Evolutionary conservation across 257 asterid genomes (phyloP), one percentile per base, ranked within the genome.

Genomic region (Thymus mandschuricus): DNA sequence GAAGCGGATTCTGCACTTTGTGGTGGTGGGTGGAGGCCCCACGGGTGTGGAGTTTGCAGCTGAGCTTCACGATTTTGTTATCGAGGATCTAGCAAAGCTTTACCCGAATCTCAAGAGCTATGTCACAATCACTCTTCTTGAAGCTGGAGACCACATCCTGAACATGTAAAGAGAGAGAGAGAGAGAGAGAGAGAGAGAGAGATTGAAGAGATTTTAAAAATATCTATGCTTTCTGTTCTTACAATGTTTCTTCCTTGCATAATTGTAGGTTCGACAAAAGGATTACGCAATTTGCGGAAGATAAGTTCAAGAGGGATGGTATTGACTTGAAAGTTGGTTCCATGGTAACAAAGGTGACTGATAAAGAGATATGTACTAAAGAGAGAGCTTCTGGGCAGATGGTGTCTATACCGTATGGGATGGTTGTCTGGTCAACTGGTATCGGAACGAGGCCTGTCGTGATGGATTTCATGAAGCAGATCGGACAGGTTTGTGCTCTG

Each of bases 401-500:
- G 5, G 81, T 79, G 40, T 60, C 81, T 29, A 86, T 86, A 60
- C 97, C 98, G 0, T 94, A 85, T 80, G 99, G 97, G 73, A 94
- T 94, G 98, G 96, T 89, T 58, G 97, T 94, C 31, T 94, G 98
- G 98, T 86, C 98, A 5, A 94, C 99, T 38, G 99, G 99, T 8
- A 94, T 89, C 49, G 99, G 98, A 70, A 84, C 95, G 21, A 91
- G 95, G 38, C 99, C 99, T 0, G 99, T 91, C 46, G 74, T 94
- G 15, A 80, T 81, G 83, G 97, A 94, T 74, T 94, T 94, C 76
- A 94, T 94, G 99, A 94, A 94, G 85, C 95, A 94, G 80, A 94
- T 94, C 40, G 99, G 99, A 38, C 99, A 92, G 96, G 98, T 92
- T 60, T 54, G 30, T 73, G 31, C 46, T 56, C 69, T 61, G 40